Conservation (phyloP, 208 protist genomes). For the Crithidia sp. region DNA sequence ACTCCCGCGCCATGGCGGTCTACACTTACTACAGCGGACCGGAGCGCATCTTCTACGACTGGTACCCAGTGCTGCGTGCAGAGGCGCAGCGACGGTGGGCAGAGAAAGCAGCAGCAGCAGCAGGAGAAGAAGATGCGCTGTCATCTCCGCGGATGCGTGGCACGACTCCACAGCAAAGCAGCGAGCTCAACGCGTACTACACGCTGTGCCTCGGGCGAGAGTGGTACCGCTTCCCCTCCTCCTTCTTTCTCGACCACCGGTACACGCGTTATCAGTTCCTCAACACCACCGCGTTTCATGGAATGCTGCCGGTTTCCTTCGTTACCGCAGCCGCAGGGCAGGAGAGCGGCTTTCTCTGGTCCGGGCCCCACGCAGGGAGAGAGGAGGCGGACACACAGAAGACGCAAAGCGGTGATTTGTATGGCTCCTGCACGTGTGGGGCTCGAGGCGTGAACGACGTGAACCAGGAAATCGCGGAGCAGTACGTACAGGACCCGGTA, state of each 20-base stretch:
- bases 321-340: not conserved
- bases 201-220: slow-evolving; percentile 93
- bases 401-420: not conserved
- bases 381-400: not conserved
- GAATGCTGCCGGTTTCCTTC: slow-evolving; percentile 54
- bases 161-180: slow-evolving; percentile 12
- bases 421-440: slow-evolving; percentile 49
- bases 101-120: not conserved
- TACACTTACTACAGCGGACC: slow-evolving; percentile 81
- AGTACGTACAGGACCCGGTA: slow-evolving; percentile 49
- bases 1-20: slow-evolving; percentile 66
- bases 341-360: slow-evolving; percentile 13
- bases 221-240: slow-evolving; percentile 95
- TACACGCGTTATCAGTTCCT: slow-evolving; percentile 50
- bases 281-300: slow-evolving; percentile 32
- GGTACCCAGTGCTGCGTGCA: slow-evolving; percentile 50
- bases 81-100: slow-evolving; percentile 23
- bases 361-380: not conserved
- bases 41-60: slow-evolving; percentile 66
- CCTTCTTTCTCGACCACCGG: slow-evolving; percentile 89
- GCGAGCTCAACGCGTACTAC: slow-evolving; percentile 28
- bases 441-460: slow-evolving; percentile 50
- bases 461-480: slow-evolving; percentile 51
- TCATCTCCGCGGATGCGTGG: not conserved
- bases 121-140: not conserved